A percentile compares a stretch with the other conserved stretches of the same genome.
phyloP scores from a whole-genome alignment of 495 filamentous ascomycete species.

The Penicillium paxilli region DNA sequence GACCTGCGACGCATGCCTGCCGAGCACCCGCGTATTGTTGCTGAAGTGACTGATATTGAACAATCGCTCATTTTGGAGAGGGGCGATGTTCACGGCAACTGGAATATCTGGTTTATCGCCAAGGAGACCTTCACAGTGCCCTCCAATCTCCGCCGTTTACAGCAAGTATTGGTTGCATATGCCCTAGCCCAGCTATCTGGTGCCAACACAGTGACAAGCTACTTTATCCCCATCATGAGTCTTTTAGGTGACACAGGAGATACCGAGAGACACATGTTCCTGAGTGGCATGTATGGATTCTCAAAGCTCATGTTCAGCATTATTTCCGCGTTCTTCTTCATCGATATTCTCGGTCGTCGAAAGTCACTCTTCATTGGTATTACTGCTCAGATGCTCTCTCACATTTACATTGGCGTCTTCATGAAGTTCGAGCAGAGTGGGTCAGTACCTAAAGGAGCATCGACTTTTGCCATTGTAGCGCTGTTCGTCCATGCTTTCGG shows the following conservation, averaged over 20 bases:
- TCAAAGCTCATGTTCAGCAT: conserved; percentile 34
- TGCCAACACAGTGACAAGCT: conserved; percentile 19
- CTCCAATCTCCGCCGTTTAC: conserved; percentile 17
- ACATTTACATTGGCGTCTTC: conserved; percentile 17
- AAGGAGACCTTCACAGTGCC: conserved; percentile 15
- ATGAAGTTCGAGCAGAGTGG: conserved; percentile 9
- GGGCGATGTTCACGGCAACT: background rate
- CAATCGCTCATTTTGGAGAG: conserved; percentile 18
- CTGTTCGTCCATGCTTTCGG: conserved; percentile 21
- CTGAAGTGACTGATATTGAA: conserved; percentile 28
- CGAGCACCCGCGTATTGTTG: conserved; percentile 19
- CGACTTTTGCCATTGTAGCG: conserved; percentile 5
- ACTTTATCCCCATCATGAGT: conserved; percentile 20
- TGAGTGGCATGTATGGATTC: conserved; percentile 17
- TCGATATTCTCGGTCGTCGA: conserved; percentile 18
- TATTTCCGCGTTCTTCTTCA: conserved; percentile 15
- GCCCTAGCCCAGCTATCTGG: conserved; percentile 32
- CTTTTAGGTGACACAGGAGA: conserved; percentile 4
- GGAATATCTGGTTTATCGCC: conserved; percentile 11
- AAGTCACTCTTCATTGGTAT: conserved; percentile 17
- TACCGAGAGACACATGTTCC: conserved; percentile 11
- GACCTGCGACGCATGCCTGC: conserved; percentile 23
- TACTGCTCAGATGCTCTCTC: conserved; percentile 12
- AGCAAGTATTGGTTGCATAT: conserved; percentile 22
- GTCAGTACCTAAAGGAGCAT: background rate